Percentiles rank a stretch among this genome's conserved stretches.
Conservation (phyloP, 129 eudicot genomes). For the Tagetes erecta region DNA sequence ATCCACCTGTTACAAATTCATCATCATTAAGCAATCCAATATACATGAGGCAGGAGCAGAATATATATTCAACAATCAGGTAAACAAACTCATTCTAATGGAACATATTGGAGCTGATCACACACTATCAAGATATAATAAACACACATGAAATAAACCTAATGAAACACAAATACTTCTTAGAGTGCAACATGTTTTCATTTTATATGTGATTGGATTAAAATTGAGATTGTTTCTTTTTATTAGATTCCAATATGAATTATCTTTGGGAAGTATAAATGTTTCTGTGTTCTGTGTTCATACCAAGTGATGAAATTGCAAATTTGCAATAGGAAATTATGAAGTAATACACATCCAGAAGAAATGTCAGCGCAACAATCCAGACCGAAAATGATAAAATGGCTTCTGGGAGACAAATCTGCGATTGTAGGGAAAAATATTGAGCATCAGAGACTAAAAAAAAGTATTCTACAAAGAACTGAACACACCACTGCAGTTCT, state of each 20-base stretch:
- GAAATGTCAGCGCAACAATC: conserved; percentile 52
- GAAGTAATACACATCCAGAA: conserved; percentile 46
- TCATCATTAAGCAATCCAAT: conserved; percentile 18
- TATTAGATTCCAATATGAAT: not conserved
- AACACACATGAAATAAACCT: conserved; percentile 2
- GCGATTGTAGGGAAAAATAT: conserved; percentile 65
- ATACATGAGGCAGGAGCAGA: not conserved
- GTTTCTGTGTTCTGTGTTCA: conserved; percentile 39
- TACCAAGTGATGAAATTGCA: conserved; percentile 48
- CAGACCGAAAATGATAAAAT: conserved; percentile 56
- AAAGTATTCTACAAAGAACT: conserved; percentile 24
- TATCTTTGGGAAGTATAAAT: conserved; percentile 27
- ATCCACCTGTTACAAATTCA: conserved; percentile 61
- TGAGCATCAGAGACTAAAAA: conserved; percentile 58
- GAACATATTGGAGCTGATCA: conserved; percentile 10
- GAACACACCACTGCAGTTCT: conserved; percentile 33
- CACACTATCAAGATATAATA: conserved; percentile 16
- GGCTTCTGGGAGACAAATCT: conserved; percentile 67
- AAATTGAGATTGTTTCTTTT: conserved; percentile 8
- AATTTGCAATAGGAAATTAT: conserved; percentile 36
- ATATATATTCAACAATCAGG: not conserved
- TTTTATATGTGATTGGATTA: not conserved
- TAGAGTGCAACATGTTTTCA: not conserved
- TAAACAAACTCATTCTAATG: conserved; percentile 9
- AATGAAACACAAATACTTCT: not conserved